Conservation (phyloP, 2,329 filamentous ascomycete species). For the Fusarium luffae region DNA sequence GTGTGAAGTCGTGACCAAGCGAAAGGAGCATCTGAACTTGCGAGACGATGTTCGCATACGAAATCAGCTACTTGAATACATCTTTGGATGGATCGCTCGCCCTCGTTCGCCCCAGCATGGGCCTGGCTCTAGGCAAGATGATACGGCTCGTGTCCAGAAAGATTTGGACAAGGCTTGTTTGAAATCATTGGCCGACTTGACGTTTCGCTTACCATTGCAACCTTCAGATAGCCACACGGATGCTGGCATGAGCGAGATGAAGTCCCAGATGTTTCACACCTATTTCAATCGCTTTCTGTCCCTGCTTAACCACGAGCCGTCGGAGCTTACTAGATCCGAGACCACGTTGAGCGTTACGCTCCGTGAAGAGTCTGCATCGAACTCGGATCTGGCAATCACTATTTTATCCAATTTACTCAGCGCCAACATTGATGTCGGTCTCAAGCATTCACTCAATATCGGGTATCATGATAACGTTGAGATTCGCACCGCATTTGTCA, state of each 20-base stretch:
- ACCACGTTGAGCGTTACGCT: constrained; percentile 49
- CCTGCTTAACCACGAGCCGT: constrained; percentile 68
- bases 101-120: constrained; percentile 63
- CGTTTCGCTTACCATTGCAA: constrained; percentile 73
- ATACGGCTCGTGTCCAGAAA: constrained; percentile 67
- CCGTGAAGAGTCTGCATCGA: constrained; percentile 66
- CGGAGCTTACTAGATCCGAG: constrained; percentile 52
- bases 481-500: constrained; percentile 76
- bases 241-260: constrained; percentile 73
- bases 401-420: constrained; percentile 76
- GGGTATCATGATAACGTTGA: constrained; percentile 77
- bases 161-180: constrained; percentile 75
- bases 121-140: constrained; percentile 63
- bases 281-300: constrained; percentile 78
- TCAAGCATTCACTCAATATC: constrained; percentile 76
- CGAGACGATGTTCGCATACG: constrained; percentile 75
- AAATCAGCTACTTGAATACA: constrained; percentile 74
- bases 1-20: constrained; percentile 71
- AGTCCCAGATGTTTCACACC: constrained; percentile 76
- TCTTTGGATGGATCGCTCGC: constrained; percentile 75
- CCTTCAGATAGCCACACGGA: constrained; percentile 73
- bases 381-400: constrained; percentile 72
- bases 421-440: constrained; percentile 76
- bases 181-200: constrained; percentile 72
- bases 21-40: constrained; percentile 75